Evolutionary conservation across 768 basidiomycete species (phyloP).

Genomic region (Basidioascus undulatus): DNA sequence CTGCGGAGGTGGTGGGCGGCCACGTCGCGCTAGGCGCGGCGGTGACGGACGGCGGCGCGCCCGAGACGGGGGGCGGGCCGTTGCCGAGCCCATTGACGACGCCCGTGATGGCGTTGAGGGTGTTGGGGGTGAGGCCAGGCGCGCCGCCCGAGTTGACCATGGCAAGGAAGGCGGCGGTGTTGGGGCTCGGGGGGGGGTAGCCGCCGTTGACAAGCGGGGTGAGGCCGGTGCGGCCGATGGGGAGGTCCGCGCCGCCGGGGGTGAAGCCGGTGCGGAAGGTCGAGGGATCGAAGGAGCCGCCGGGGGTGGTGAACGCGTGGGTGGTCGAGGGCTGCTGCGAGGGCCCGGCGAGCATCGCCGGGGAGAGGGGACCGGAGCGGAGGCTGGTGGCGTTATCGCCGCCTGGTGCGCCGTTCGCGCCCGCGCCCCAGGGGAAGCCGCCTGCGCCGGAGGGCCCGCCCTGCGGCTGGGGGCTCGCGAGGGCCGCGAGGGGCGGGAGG

Average conservation of each 20-base stretch:
- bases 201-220: constrained; percentile 38
- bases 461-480: constrained; percentile 28
- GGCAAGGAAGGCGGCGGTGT: constrained; percentile 74
- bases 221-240: constrained; percentile 37
- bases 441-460: constrained; percentile 26
- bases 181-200: constrained; percentile 65
- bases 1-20: no score
- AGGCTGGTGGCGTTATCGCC: constrained; percentile 46
- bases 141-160: constrained; percentile 41
- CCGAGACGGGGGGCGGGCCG: constrained; percentile 13
- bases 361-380: constrained; percentile 76
- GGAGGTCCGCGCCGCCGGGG: constrained; percentile 19
- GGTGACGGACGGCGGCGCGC: constrained; percentile 3
- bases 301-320: constrained; percentile 15
- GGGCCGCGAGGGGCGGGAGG: constrained; percentile 56
- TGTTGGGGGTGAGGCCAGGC: constrained; percentile 30
- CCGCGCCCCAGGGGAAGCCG: constrained; percentile 34
- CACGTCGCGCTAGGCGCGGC: neutral
- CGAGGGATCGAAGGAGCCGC: constrained; percentile 33
- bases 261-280: constrained; percentile 57
- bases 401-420: constrained; percentile 20
- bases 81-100: constrained; percentile 31
- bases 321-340: constrained; percentile 23
- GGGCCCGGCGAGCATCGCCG: constrained; percentile 85
- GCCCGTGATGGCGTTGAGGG: constrained; percentile 55